Evolutionary conservation across 2,329 filamentous ascomycete genomes (phyloP).

Genomic region (Orbilia javanica): DNA sequence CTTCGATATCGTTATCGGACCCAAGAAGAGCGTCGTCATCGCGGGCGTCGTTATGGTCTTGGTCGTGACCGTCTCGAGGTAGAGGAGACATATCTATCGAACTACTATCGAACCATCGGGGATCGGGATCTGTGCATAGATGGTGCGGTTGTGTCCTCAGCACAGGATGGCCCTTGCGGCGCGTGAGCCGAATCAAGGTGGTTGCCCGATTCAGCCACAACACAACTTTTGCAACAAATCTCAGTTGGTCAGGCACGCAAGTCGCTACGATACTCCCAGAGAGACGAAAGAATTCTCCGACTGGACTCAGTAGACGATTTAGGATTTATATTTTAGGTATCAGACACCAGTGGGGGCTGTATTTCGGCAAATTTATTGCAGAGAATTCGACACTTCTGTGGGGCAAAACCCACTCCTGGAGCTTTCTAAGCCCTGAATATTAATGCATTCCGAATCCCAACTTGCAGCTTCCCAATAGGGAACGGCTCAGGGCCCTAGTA

Average conservation of each 20-base stretch:
- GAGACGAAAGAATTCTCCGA: neutral
- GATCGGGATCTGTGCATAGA: constrained; percentile 29
- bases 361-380: neutral
- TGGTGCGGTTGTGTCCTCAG: constrained; percentile 1
- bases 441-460: neutral
- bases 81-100: constrained; percentile 37
- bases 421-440: neutral
- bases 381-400: too few species aligned
- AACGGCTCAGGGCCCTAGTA: constrained; percentile 10
- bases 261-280: too few species aligned
- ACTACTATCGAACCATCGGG: constrained; percentile 48
- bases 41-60: constrained; percentile 25
- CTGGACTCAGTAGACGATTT: neutral
- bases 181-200: constrained; percentile 13
- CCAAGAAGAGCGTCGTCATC: constrained; percentile 55
- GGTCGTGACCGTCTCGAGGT: constrained; percentile 28
- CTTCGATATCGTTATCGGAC: constrained; percentile 50
- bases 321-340: neutral
- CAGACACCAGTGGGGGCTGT: neutral
- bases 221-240: constrained; percentile 36
- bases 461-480: constrained; percentile 18
- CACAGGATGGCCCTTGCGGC: constrained; percentile 6
- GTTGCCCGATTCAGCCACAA: constrained; percentile 31
- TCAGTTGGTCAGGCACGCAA: neutral
- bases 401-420: neutral